Evolutionary conservation across 176 grass and related monocot genomes (phyloP).

Genomic region (Hyparrhenia diplandra): DNA sequence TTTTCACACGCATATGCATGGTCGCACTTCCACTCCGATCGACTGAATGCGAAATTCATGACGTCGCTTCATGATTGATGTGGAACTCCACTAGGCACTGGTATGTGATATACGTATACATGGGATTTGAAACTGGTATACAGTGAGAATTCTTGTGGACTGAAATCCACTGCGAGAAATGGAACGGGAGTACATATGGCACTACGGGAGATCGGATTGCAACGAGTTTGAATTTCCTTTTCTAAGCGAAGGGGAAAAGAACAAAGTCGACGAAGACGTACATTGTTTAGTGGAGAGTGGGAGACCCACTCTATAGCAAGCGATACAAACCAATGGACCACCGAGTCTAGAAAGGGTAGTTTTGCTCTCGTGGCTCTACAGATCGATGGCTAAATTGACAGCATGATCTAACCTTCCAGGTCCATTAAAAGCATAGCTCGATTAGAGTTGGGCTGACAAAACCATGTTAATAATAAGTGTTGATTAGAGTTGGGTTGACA

Average conservation of each 20-base stretch:
- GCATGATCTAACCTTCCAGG: no score
- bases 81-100: not conserved
- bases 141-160: not conserved
- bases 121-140: not conserved
- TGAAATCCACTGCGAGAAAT: not conserved
- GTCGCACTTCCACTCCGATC: not conserved
- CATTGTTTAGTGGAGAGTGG: not conserved
- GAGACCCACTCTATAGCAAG: no score
- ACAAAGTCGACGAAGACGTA: not conserved
- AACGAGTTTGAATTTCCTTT: not conserved
- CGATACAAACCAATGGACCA: not conserved
- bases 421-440: no score
- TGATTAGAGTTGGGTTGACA: fast-evolving
- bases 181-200: not conserved
- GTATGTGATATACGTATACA: no score
- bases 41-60: not conserved
- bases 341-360: not conserved
- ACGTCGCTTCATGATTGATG: not conserved
- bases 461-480: no score
- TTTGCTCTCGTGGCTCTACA: no score
- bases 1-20: not conserved
- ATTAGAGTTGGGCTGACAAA: no score
- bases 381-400: no score
- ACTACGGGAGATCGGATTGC: not conserved
- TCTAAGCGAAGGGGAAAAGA: not conserved